phyloP scores from a whole-genome alignment of 371 early-diverging fungal genomes.

The Vairimorpha ceranae region DNA sequence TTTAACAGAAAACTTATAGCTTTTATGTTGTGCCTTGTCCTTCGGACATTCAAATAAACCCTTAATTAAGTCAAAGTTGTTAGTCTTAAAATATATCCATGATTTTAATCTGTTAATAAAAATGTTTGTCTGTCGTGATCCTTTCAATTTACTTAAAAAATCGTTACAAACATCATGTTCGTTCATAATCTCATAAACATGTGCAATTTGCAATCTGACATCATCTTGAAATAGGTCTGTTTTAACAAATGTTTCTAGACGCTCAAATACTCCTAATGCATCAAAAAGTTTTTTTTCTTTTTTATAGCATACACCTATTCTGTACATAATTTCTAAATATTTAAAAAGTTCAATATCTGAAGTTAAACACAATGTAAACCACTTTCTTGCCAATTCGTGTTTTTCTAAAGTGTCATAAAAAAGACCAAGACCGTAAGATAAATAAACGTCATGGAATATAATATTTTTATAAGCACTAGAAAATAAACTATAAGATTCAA shows the following conservation, averaged over 20 bases:
- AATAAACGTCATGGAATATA: conserved; percentile 5
- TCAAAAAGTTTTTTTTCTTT: conserved; percentile 21
- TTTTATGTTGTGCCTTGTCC: background rate
- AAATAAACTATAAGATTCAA: conserved; percentile 13
- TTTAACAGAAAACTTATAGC: background rate
- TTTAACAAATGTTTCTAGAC: background rate
- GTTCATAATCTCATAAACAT: conserved; percentile 17
- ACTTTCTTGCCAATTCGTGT: conserved; percentile 6
- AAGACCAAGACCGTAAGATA: conserved; percentile 28
- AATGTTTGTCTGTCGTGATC: background rate
- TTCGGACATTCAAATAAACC: background rate
- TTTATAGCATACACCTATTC: conserved; percentile 29
- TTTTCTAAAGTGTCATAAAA: conserved; percentile 20
- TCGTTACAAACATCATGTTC: background rate
- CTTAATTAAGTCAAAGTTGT: background rate
- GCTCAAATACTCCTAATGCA: conserved; percentile 8
- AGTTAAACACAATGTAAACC: conserved; percentile 7
- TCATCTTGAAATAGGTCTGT: background rate
- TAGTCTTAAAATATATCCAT: background rate
- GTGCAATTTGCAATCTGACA: conserved; percentile 24
- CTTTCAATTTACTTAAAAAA: background rate
- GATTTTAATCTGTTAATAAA: background rate
- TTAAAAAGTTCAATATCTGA: conserved; percentile 21
- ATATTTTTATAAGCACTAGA: conserved; percentile 7
- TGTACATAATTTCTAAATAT: conserved; percentile 17